A percentile compares a stretch with the other conserved stretches of the same genome.
These are phyloP conservation scores for Arachnomyces sp. DNA, from an alignment of 2,329 filamentous ascomycete species.

Conservation along the genomic window DNA sequence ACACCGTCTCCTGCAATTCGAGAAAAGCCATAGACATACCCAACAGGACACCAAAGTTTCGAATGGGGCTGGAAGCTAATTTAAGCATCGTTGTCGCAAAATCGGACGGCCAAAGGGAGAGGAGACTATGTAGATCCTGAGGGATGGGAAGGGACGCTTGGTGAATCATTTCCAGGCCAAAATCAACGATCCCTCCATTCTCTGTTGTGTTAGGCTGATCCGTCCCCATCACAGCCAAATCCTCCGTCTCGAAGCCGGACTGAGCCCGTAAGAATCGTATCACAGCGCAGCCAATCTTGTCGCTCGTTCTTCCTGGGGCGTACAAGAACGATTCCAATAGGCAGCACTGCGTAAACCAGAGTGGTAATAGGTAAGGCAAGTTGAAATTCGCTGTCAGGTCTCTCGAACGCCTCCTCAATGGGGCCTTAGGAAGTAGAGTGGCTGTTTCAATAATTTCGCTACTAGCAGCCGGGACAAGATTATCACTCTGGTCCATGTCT, in stretches of 20 bases:
- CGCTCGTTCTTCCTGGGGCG: conserved; percentile 28
- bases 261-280: conserved; percentile 35
- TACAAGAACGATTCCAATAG: conserved; percentile 33
- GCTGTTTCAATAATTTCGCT: conserved; percentile 4
- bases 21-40: conserved; percentile 9
- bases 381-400: conserved; percentile 2
- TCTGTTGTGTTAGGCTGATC: conserved; percentile 20
- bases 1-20: conserved; percentile 6
- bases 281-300: conserved; percentile 25
- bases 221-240: conserved; percentile 1
- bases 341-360: conserved; percentile 33
- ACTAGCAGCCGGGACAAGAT: conserved; percentile 12
- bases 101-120: conserved; percentile 5
- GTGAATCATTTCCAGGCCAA: no score
- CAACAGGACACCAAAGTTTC: conserved; percentile 9
- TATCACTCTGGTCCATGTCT: conserved; percentile 2
- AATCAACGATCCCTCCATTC: conserved; percentile 12
- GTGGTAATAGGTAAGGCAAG: conserved; percentile 22
- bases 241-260: conserved; percentile 24
- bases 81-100: conserved; percentile 9
- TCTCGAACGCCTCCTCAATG: conserved; percentile 1
- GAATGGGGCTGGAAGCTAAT: conserved; percentile 4
- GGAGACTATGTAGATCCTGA: conserved; percentile 1
- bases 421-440: background rate
- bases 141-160: conserved; percentile 3